Evolutionary conservation across 75 land plant species (phyloP).

Genomic region (Selaginella tamariscina): DNA sequence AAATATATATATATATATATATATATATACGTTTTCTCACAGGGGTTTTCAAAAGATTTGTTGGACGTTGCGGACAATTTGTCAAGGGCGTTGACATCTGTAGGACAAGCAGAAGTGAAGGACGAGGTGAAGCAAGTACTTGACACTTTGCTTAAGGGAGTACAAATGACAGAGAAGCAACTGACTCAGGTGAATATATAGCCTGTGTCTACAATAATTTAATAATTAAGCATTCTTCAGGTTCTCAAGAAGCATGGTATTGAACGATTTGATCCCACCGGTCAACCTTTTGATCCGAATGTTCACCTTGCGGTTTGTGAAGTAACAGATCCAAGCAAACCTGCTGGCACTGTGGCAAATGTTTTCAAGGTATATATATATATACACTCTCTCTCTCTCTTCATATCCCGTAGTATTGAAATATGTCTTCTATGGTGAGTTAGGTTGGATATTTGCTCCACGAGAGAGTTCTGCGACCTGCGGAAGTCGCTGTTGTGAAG

Average conservation of each 20-base stretch:
- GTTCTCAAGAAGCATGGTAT: constrained; percentile 68
- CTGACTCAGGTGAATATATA: constrained; percentile 42
- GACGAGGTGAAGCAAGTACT: constrained; percentile 31
- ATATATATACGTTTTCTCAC: constrained; percentile 15
- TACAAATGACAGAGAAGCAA: constrained; percentile 87
- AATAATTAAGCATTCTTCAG: constrained; percentile 21
- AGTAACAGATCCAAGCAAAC: constrained; percentile 61
- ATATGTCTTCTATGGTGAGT: constrained; percentile 11
- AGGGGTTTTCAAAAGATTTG: constrained; percentile 81
- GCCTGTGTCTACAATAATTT: neutral
- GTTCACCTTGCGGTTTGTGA: constrained; percentile 68
- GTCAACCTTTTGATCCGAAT: constrained; percentile 83
- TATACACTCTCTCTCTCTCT: neutral
- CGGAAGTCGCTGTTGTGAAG: constrained; percentile 76
- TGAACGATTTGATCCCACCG: constrained; percentile 59
- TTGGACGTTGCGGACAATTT: constrained; percentile 92
- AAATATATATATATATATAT: neutral
- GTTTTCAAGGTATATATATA: constrained; percentile 57
- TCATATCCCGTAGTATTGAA: too few species aligned
- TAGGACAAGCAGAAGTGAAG: constrained; percentile 34
- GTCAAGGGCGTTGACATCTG: constrained; percentile 44
- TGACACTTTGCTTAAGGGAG: constrained; percentile 68
- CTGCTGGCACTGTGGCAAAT: constrained; percentile 59
- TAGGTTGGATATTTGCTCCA: constrained; percentile 76
- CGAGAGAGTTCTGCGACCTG: constrained; percentile 81